Percentiles rank a stretch among this genome's conserved stretches.
Evolutionary conservation across 805 yeast genomes (phyloP).

Genomic region (Wickerhamomyces strasburgensis): DNA sequence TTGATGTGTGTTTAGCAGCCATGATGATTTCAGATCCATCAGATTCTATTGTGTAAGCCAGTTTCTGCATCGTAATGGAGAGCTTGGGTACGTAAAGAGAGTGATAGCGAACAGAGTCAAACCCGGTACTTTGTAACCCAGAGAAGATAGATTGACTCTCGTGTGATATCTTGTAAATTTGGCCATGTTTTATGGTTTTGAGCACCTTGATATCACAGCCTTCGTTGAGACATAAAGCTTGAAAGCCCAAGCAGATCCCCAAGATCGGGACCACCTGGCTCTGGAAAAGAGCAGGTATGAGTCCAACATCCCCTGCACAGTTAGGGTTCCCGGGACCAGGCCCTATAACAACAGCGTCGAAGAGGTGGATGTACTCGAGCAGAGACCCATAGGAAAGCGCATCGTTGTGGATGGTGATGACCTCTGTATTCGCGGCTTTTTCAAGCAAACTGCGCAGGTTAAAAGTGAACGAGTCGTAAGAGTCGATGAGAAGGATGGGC

Average conservation of each 20-base stretch:
- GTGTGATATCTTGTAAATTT: conserved; percentile 44
- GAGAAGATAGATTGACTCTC: conserved; percentile 34
- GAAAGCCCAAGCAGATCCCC: conserved; percentile 94
- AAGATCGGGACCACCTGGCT: conserved; percentile 53
- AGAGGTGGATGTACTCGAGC: conserved; percentile 37
- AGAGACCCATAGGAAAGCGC: conserved; percentile 34
- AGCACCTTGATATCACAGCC: conserved; percentile 56
- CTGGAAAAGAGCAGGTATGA: conserved; percentile 54
- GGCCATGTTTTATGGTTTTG: conserved; percentile 76
- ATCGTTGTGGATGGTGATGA: conserved; percentile 34
- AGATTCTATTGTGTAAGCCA: conserved; percentile 49
- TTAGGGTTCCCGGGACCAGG: conserved; percentile 97
- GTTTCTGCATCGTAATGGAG: conserved; percentile 39
- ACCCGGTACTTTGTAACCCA: conserved; percentile 33
- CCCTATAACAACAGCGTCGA: conserved; percentile 80
- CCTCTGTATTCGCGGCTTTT: conserved; percentile 38
- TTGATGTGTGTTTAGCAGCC: conserved; percentile 63
- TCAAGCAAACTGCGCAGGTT: conserved; percentile 65
- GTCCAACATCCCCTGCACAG: conserved; percentile 60
- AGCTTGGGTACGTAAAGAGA: conserved; percentile 54
- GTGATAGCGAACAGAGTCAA: conserved; percentile 83
- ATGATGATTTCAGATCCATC: conserved; percentile 46
- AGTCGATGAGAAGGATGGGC: conserved; percentile 72
- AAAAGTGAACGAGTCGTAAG: conserved; percentile 92
- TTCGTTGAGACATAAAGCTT: conserved; percentile 60